Evolutionary conservation across 2,329 filamentous ascomycete species (phyloP).

Genomic region (Fusarium goolgardi): DNA sequence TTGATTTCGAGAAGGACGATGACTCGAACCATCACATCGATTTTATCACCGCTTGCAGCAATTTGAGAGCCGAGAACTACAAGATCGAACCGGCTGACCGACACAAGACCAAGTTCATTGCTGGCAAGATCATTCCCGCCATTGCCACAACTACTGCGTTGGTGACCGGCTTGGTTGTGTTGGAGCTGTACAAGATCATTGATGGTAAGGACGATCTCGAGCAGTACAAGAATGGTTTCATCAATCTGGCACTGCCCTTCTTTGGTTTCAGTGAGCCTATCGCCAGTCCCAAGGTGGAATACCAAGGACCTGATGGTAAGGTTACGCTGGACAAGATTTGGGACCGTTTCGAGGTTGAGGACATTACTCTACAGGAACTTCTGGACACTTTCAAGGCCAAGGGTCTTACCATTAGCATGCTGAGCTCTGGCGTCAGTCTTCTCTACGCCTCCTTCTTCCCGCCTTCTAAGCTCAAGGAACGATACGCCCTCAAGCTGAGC

Average conservation of each 20-base stretch:
- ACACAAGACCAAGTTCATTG: slow-evolving; percentile 99
- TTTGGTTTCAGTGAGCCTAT: slow-evolving; percentile 99
- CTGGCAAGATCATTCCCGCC: slow-evolving; percentile 98
- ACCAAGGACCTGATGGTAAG: slow-evolving; percentile 80
- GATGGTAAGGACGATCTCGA: slow-evolving; percentile 97
- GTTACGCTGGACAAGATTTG: slow-evolving; percentile 95
- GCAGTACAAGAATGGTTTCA: slow-evolving; percentile 99
- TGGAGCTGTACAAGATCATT: slow-evolving; percentile 96
- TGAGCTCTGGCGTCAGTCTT: slow-evolving; percentile 96
- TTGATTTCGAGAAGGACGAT: slow-evolving; percentile 99
- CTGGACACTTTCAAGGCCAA: slow-evolving; percentile 82
- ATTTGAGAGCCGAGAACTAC: slow-evolving; percentile 97
- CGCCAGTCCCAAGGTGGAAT: slow-evolving; percentile 90
- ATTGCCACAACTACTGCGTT: slow-evolving; percentile 97
- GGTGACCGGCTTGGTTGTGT: slow-evolving; percentile 90
- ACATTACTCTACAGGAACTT: slow-evolving; percentile 87
- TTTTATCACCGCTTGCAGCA: slow-evolving; percentile 97
- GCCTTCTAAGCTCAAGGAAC: slow-evolving; percentile 80
- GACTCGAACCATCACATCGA: slow-evolving; percentile 98
- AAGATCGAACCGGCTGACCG: slow-evolving; percentile 92
- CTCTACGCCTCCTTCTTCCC: slow-evolving; percentile 95
- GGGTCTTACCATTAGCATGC: slow-evolving; percentile 87
- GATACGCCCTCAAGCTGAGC: slow-evolving; percentile 85
- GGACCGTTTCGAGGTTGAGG: slow-evolving; percentile 93
- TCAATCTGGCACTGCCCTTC: slow-evolving; percentile 96